These are phyloP conservation scores for Metarhizium humberi DNA, from an alignment of 2,329 filamentous ascomycete species.

Conservation along the genomic window DNA sequence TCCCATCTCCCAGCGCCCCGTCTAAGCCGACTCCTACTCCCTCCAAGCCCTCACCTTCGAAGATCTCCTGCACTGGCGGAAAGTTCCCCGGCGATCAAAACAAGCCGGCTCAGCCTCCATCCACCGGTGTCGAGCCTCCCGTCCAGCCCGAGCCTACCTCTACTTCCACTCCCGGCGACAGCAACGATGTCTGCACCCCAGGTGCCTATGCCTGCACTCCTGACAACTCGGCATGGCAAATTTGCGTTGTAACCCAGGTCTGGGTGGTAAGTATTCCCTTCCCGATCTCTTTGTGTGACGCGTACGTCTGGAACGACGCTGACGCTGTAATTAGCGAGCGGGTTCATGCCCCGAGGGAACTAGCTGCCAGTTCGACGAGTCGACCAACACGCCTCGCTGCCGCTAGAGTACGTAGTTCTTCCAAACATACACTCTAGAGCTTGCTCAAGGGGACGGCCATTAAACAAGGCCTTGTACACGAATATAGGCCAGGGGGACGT, in stretches of 20 bases:
- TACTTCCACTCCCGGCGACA: not conserved
- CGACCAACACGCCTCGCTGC: not conserved
- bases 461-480: too few species aligned
- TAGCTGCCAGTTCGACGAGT: not conserved
- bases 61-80: not conserved
- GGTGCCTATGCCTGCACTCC: not conserved
- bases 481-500: too few species aligned
- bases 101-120: not conserved
- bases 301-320: not conserved
- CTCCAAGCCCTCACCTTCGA: too few species aligned
- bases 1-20: too few species aligned
- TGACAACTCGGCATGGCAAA: not conserved
- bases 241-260: not conserved
- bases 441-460: too few species aligned
- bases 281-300: not conserved
- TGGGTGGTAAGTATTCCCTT: not conserved
- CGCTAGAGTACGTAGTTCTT: too few species aligned
- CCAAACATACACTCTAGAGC: too few species aligned
- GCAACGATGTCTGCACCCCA: not conserved
- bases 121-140: too few species aligned
- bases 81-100: not conserved
- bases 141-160: not conserved
- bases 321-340: not conserved
- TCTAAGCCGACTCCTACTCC: too few species aligned
- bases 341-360: not conserved